Conservation (phyloP, 495 filamentous ascomycete species). For the Hyaloscypha variabilis region DNA sequence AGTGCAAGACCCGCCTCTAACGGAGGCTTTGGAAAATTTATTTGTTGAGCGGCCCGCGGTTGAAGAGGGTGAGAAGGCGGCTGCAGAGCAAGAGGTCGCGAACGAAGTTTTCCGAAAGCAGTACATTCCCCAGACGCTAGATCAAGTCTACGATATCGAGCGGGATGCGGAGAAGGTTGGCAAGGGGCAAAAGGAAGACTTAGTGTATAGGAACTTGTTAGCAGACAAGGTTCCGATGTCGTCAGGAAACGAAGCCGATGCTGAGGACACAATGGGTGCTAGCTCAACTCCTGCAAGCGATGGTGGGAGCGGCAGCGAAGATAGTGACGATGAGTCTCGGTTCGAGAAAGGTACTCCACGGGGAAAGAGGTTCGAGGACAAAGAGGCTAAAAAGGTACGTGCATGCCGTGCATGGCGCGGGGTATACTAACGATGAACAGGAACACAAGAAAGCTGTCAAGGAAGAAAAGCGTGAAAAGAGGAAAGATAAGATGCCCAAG, state of each 20-base stretch:
- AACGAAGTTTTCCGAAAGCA: conserved; percentile 92
- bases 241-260: conserved; percentile 36
- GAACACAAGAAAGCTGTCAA: conserved; percentile 89
- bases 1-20: conserved; percentile 47
- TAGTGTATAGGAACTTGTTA: conserved; percentile 82
- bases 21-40: conserved; percentile 46
- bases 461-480: conserved; percentile 88
- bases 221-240: conserved; percentile 62
- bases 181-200: conserved; percentile 67
- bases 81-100: conserved; percentile 65
- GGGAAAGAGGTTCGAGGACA: conserved; percentile 89
- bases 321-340: conserved; percentile 45
- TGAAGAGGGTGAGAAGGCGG: conserved; percentile 54
- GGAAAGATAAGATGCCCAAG: conserved; percentile 95
- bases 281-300: conserved; percentile 32
- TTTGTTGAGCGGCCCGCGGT: conserved; percentile 42
- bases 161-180: conserved; percentile 79
- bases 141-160: conserved; percentile 95
- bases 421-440: conserved; percentile 31
- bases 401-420: not conserved
- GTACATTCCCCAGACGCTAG: conserved; percentile 90
- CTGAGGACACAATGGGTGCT: conserved; percentile 43
- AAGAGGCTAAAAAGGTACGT: conserved; percentile 75
- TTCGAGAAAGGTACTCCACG: conserved; percentile 73
- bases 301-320: conserved; percentile 51